Base-by-base conservation (phyloP, 345 rosid species). In the Turnera subulata region DNA sequence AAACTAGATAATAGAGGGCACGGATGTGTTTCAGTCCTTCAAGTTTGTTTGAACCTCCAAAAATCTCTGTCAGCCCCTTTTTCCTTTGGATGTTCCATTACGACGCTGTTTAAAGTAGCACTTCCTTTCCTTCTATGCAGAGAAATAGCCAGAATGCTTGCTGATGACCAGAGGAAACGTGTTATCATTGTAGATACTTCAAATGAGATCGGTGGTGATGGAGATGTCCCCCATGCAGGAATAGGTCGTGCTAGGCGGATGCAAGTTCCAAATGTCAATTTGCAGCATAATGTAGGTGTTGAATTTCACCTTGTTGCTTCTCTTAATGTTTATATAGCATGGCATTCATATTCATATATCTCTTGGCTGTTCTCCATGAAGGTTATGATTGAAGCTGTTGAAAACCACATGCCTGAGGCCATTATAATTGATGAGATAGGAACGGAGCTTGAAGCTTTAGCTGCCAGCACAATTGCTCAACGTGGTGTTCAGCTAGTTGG, bases 311-410 rank as follows among this genome's bases (percentile, higher is more conserved):
- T 32, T 15, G 0, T 51, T 50, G 24, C 4, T 37, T 61, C 40
- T 42, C 19, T 35, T 25, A 44, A 18, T 53, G 48, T 29, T 23
- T 11, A 17, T 39, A 24, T 46, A 18, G 16, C 20, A 11, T 29
- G 35, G 8, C 35, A 29, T 29, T 29, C 35, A 29, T 29, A 29
- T 29, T 8, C 8, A 4, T 29, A 8, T 8, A 8, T 20, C 17
- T 33, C 49, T 48, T 64, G 25, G 37, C 70, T 55, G 54, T 58
- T 47, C 39, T 44, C 50, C 32, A 26, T 64, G 40, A 75, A 92
- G 96, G 89, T 92, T 57, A 92, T 92, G 98, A 89, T 92, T 49
- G 98, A 92, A 90, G 98, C 96, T 5, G 93, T 92, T 42, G 98
- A 92, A 82, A 92, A 92, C 71, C 98, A 92, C 71, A 89, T 86